These are phyloP conservation scores for Podaxis mareebaensis DNA, from an alignment of 768 basidiomycete genomes.

Conservation along the genomic window DNA sequence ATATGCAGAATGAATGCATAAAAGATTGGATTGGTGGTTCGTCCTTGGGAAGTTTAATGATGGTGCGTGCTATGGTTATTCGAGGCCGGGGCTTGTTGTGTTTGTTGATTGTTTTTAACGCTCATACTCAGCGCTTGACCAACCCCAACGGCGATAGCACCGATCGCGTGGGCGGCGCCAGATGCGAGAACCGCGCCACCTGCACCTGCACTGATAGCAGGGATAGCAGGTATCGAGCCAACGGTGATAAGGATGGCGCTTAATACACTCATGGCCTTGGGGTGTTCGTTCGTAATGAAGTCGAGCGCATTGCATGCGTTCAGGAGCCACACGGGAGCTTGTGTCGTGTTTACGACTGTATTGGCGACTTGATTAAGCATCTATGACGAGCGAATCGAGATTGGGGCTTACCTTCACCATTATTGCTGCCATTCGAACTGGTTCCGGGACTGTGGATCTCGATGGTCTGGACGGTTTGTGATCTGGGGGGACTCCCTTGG, in stretches of 20 bases:
- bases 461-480: constrained; percentile 21
- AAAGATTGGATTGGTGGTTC: not conserved
- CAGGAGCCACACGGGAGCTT: constrained; percentile 75
- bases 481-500: constrained; percentile 28
- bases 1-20: not conserved
- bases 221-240: constrained; percentile 72
- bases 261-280: constrained; percentile 69
- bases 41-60: not conserved
- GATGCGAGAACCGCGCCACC: constrained; percentile 75
- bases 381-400: not conserved
- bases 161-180: constrained; percentile 74
- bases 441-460: constrained; percentile 16
- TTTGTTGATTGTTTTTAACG: constrained; percentile 29
- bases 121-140: constrained; percentile 48
- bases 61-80: not conserved
- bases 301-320: constrained; percentile 78
- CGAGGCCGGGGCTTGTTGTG: constrained; percentile 5
- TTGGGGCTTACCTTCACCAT: constrained; percentile 26
- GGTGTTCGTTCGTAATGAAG: constrained; percentile 73
- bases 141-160: constrained; percentile 75
- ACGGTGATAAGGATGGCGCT: constrained; percentile 80
- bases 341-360: constrained; percentile 42
- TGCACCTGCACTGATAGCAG: constrained; percentile 65
- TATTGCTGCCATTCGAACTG: not conserved
- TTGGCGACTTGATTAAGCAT: constrained; percentile 12